A percentile compares a stretch with the other conserved stretches of the same genome.
phyloP scores from a whole-genome alignment of 2,329 filamentous ascomycete species.

The Cladosporium sp. region DNA sequence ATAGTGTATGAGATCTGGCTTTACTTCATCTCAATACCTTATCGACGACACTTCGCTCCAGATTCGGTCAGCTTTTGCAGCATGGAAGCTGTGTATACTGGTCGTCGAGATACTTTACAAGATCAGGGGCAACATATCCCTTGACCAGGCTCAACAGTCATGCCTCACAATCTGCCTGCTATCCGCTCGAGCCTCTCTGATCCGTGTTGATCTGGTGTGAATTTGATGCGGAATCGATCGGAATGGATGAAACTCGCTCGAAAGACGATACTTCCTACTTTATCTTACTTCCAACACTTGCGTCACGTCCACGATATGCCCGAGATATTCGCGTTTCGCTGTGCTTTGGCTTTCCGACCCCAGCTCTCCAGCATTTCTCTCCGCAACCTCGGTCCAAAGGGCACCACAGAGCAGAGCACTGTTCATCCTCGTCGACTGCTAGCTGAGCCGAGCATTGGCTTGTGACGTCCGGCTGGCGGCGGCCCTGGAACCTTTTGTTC shows the following conservation, averaged over 20 bases:
- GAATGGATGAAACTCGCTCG: constrained; percentile 17
- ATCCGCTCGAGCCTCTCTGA: constrained; percentile 2
- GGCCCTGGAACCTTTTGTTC: constrained; percentile 6
- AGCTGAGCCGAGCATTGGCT: constrained; percentile 2
- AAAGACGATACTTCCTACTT: constrained; percentile 3
- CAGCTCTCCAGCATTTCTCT: constrained; percentile 7
- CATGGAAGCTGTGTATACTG: no score
- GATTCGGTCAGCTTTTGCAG: no score
- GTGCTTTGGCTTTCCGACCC: background rate
- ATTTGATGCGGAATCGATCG: background rate
- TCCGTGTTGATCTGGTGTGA: background rate
- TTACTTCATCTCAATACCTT: background rate
- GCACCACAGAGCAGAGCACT: background rate
- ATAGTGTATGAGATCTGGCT: no score
- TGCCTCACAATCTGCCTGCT: background rate
- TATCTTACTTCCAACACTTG: background rate
- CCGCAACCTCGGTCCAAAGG: constrained; percentile 8
- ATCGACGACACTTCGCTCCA: background rate
- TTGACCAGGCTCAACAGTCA: background rate
- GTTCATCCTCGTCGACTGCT: background rate
- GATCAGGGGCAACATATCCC: no score
- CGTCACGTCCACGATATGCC: background rate
- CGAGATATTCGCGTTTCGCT: background rate
- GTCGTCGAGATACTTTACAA: background rate
- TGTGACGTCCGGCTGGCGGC: constrained; percentile 10